Percentiles rank a stretch among this genome's conserved stretches.
These are phyloP conservation scores for Blastobotrys apis DNA, from an alignment of 1,139 yeast species.

Conservation along the genomic window DNA sequence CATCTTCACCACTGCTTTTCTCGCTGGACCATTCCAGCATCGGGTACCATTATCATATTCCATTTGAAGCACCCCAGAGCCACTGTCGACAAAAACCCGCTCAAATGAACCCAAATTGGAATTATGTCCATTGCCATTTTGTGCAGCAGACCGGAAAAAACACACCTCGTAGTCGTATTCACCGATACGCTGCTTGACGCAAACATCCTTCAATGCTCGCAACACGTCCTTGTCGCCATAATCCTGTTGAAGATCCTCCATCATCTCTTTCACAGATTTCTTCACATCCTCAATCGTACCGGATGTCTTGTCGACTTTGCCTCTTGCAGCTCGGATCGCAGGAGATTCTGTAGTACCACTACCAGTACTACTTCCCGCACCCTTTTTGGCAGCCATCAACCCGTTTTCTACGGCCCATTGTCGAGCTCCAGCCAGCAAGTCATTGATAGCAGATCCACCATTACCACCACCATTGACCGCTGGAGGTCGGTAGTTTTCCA, in stretches of 20 bases:
- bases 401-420: constrained; percentile 28
- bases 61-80: constrained; percentile 33
- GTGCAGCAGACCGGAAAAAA: constrained; percentile 54
- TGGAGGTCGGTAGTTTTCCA: constrained; percentile 12
- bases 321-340: constrained; percentile 3
- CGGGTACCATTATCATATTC: constrained; percentile 62
- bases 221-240: constrained; percentile 66
- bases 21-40: constrained; percentile 94
- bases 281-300: constrained; percentile 2
- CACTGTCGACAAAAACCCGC: constrained; percentile 21
- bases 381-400: constrained; percentile 20
- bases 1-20: constrained; percentile 63
- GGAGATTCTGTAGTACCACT: background rate
- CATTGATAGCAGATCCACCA: constrained; percentile 1
- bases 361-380: background rate
- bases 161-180: constrained; percentile 69
- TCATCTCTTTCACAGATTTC: constrained; percentile 1
- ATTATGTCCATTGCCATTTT: constrained; percentile 45
- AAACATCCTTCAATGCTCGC: constrained; percentile 51
- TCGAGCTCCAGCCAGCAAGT: constrained; percentile 13
- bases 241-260: constrained; percentile 19
- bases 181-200: constrained; percentile 51
- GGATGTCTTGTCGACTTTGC: constrained; percentile 8
- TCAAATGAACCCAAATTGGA: constrained; percentile 53
- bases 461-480: background rate